Percentiles rank a stretch among this genome's conserved stretches.
Evolutionary conservation across 345 rosid species (phyloP).

Genomic region (Gossypioides kirkii): DNA sequence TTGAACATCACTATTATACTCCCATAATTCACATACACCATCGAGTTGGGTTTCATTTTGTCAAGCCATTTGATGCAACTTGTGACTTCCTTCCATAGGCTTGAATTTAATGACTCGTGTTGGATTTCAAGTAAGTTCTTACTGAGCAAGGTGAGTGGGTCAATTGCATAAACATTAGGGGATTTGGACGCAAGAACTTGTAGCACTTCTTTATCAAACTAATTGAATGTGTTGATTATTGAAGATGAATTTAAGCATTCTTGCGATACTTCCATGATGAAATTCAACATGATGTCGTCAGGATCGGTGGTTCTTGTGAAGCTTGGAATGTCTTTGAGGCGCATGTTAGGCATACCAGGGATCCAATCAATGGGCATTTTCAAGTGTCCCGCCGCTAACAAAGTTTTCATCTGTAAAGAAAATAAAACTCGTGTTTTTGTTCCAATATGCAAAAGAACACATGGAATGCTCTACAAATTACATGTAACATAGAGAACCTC

Average conservation of each 20-base stretch:
- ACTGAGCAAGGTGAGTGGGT: conserved; percentile 35
- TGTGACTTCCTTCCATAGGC: conserved; percentile 11
- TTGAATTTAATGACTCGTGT: background rate
- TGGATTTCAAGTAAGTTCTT: conserved; percentile 13
- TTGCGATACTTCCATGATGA: too few relatives aligned
- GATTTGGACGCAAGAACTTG: conserved; percentile 22
- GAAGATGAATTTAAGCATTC: too few relatives aligned
- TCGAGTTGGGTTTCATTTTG: conserved; percentile 1
- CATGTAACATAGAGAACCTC: too few relatives aligned
- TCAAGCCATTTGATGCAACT: conserved; percentile 11
- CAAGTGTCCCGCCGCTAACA: conserved; percentile 24
- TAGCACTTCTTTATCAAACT: conserved; percentile 27
- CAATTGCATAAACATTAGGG: conserved; percentile 21
- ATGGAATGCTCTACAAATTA: too few relatives aligned
- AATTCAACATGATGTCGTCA: too few relatives aligned
- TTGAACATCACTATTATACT: background rate
- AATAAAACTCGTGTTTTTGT: background rate
- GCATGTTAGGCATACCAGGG: conserved; percentile 29
- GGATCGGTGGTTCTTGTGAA: too few relatives aligned
- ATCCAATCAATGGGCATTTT: conserved; percentile 35
- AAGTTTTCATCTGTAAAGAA: conserved; percentile 28
- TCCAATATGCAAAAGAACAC: too few relatives aligned
- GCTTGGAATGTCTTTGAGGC: conserved; percentile 2
- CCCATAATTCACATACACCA: conserved; percentile 4
- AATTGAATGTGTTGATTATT: conserved; percentile 16